Percentiles rank a stretch among this genome's conserved stretches.
phyloP scores from a whole-genome alignment of 2,329 filamentous ascomycete genomes.

The Neocatenulostroma microsporum region DNA sequence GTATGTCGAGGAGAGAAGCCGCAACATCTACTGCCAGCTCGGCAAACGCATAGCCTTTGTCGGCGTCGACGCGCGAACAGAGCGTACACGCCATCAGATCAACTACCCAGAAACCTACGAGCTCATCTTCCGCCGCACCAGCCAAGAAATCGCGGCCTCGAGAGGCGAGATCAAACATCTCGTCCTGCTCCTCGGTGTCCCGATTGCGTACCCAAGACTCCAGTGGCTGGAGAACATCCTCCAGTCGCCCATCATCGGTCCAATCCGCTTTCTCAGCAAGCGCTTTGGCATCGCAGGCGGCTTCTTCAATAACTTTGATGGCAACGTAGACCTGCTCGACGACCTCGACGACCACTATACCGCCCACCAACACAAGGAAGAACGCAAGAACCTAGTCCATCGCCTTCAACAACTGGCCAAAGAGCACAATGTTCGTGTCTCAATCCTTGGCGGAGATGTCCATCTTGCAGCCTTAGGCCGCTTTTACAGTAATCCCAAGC shows the following conservation, averaged over 20 bases:
- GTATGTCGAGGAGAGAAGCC: conserved; percentile 55
- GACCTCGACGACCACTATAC: conserved; percentile 72
- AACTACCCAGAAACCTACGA: conserved; percentile 67
- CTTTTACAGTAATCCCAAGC: conserved; percentile 55
- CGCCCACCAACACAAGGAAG: conserved; percentile 79
- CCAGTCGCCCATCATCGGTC: conserved; percentile 74
- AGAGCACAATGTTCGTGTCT: conserved; percentile 49
- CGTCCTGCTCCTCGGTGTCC: conserved; percentile 58
- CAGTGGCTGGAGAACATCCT: conserved; percentile 97
- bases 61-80: conserved; percentile 54
- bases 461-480: conserved; percentile 56
- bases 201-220: conserved; percentile 64
- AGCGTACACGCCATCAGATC: conserved; percentile 84
- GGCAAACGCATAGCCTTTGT: conserved; percentile 57
- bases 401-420: conserved; percentile 53
- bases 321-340: conserved; percentile 58
- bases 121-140: conserved; percentile 50
- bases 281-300: conserved; percentile 78
- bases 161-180: conserved; percentile 55
- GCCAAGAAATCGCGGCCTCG: conserved; percentile 42
- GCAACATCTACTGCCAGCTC: conserved; percentile 56
- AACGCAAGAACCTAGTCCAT: conserved; percentile 67
- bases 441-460: conserved; percentile 58
- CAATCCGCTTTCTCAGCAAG: conserved; percentile 82
- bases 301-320: conserved; percentile 91